These are phyloP conservation scores for Dioszegia aurantiaca DNA, from an alignment of 768 basidiomycete genomes.

Conservation along the genomic window DNA sequence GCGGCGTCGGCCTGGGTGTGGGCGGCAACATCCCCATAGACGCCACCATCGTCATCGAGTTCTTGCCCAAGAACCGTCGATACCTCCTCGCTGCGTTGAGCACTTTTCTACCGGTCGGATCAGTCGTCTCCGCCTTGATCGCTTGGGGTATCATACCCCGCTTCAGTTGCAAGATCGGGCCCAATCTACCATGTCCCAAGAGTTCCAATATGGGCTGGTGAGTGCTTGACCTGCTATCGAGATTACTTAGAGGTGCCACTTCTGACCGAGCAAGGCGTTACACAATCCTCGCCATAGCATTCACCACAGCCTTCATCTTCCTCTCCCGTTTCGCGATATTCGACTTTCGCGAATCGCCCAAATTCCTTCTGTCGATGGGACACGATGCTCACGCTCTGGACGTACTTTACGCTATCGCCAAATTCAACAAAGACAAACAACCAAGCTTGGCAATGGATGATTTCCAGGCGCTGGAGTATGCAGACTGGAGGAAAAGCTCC, in stretches of 20 bases:
- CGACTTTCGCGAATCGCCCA: constrained; percentile 62
- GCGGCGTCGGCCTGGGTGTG: constrained; percentile 18
- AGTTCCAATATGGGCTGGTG: constrained; percentile 61
- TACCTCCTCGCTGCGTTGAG: constrained; percentile 59
- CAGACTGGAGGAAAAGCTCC: constrained; percentile 14
- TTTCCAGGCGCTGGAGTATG: constrained; percentile 47
- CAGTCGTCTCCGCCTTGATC: constrained; percentile 57
- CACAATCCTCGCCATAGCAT: constrained; percentile 54
- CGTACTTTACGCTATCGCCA: constrained; percentile 51
- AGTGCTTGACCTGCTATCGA: too few species aligned
- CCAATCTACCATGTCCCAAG: constrained; percentile 55
- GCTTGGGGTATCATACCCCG: constrained; percentile 61
- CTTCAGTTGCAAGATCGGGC: constrained; percentile 56
- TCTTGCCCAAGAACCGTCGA: constrained; percentile 42
- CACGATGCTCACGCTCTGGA: constrained; percentile 60
- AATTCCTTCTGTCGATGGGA: constrained; percentile 61
- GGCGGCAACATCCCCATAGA: constrained; percentile 54
- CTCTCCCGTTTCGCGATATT: constrained; percentile 61
- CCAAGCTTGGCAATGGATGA: constrained; percentile 49
- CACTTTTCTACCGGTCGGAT: constrained; percentile 55
- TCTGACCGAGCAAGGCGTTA: too few species aligned
- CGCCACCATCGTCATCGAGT: constrained; percentile 48
- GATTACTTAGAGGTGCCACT: too few species aligned
- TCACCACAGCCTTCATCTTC: constrained; percentile 59
- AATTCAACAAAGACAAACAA: constrained; percentile 45